Percentiles rank a stretch among this genome's conserved stretches.
These are phyloP conservation scores for Backusella circina DNA, from an alignment of 192 early-diverging fungal genomes.

Conservation along the genomic window DNA sequence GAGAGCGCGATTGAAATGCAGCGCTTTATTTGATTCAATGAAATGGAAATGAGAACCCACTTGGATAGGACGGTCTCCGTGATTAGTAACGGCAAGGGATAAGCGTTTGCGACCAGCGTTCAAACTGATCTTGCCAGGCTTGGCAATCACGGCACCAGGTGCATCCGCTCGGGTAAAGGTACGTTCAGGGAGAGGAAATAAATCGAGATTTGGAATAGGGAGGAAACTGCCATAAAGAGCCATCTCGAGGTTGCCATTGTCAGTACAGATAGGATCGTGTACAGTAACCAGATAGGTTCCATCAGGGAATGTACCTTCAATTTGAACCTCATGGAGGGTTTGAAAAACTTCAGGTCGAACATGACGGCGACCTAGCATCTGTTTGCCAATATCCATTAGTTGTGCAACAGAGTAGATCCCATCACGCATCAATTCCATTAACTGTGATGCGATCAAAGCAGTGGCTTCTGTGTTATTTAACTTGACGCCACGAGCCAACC, in stretches of 20 bases:
- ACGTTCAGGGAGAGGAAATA: constrained; percentile 43
- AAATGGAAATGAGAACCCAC: constrained; percentile 95
- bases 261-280: constrained; percentile 82
- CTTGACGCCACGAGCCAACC: constrained; percentile 83
- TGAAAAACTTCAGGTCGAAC: constrained; percentile 71
- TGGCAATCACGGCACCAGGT: constrained; percentile 68
- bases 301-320: constrained; percentile 91
- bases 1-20: constrained; percentile 79
- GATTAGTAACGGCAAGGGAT: constrained; percentile 79
- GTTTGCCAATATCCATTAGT: constrained; percentile 83
- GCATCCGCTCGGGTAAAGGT: constrained; percentile 27
- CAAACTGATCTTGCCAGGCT: constrained; percentile 65
- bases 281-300: constrained; percentile 95
- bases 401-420: constrained; percentile 83
- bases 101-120: constrained; percentile 73
- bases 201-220: constrained; percentile 60
- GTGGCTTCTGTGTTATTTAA: constrained; percentile 86
- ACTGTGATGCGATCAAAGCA: constrained; percentile 84
- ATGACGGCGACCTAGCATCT: constrained; percentile 83
- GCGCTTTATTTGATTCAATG: constrained; percentile 81
- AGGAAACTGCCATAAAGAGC: constrained; percentile 89
- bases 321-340: constrained; percentile 78
- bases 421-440: constrained; percentile 88
- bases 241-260: constrained; percentile 76
- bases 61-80: constrained; percentile 92